A percentile compares a stretch with the other conserved stretches of the same genome.
Evolutionary conservation across 208 protist genomes (phyloP).

Genomic region (Crithidia acanthocephali): DNA sequence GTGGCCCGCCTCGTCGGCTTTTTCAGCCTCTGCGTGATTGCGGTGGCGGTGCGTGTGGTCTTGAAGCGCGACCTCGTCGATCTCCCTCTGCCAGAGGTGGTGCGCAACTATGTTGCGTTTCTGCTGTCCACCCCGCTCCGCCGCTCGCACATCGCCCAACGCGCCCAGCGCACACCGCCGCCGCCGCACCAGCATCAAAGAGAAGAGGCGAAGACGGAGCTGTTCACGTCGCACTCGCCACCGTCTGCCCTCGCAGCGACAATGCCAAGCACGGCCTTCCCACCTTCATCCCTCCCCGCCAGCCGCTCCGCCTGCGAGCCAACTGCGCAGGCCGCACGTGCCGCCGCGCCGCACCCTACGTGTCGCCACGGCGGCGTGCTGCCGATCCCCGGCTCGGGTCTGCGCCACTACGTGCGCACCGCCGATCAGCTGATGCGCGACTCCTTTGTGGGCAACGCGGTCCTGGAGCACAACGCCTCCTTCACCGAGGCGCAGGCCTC

Average conservation of each 20-base stretch:
- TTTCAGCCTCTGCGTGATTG: slow-evolving; percentile 41
- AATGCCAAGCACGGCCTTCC: background rate
- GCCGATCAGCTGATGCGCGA: slow-evolving; percentile 38
- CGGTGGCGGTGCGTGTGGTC: slow-evolving; percentile 45
- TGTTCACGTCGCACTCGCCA: background rate
- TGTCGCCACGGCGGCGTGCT: background rate
- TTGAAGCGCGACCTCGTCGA: slow-evolving; percentile 49
- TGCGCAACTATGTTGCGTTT: slow-evolving; percentile 41
- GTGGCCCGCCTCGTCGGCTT: slow-evolving; percentile 50
- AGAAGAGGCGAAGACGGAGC: no score
- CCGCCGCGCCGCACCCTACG: background rate
- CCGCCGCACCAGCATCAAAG: slow-evolving; percentile 10
- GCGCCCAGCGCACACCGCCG: no score
- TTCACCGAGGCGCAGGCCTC: slow-evolving; percentile 3
- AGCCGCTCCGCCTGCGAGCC: background rate
- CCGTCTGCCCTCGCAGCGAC: background rate
- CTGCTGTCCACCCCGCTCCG: slow-evolving; percentile 43
- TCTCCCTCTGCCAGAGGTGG: slow-evolving; percentile 46
- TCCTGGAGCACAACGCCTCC: slow-evolving; percentile 27
- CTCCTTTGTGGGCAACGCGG: slow-evolving; percentile 31
- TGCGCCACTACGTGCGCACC: slow-evolving; percentile 38
- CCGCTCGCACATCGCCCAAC: background rate
- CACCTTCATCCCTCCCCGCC: background rate
- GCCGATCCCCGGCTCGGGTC: slow-evolving; percentile 27
- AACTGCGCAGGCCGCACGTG: background rate